Evolutionary conservation across 2,329 filamentous ascomycete species (phyloP).

Genomic region (Ceratocystis harringtonii): DNA sequence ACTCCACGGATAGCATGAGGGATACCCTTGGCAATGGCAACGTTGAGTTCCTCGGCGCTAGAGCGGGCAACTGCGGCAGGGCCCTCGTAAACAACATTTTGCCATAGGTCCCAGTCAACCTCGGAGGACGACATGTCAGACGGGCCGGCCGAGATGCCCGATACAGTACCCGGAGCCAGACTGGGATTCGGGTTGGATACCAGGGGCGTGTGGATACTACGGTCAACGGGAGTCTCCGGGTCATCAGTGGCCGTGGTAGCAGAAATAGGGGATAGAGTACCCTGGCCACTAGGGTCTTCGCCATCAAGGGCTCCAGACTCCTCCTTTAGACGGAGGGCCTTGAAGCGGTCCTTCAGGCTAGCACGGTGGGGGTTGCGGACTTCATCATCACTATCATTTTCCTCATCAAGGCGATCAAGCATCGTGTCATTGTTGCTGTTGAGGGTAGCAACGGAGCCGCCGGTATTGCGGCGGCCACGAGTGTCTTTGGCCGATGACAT

Average conservation of each 20-base stretch:
- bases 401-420: slow-evolving; percentile 62
- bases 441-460: slow-evolving; percentile 63
- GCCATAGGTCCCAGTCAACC: slow-evolving; percentile 99
- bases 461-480: slow-evolving; percentile 51
- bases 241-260: slow-evolving; percentile 18
- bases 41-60: slow-evolving; percentile 77
- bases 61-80: slow-evolving; percentile 75
- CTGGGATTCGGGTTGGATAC: slow-evolving; percentile 51
- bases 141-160: slow-evolving; percentile 63
- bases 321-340: slow-evolving; percentile 58
- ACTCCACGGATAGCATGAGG: slow-evolving; percentile 93
- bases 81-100: slow-evolving; percentile 87
- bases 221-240: slow-evolving; percentile 18
- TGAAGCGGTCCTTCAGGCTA: slow-evolving; percentile 65
- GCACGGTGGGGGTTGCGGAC: slow-evolving; percentile 30
- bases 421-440: slow-evolving; percentile 71
- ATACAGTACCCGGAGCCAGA: slow-evolving; percentile 71
- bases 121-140: slow-evolving; percentile 54
- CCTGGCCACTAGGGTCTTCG: slow-evolving; percentile 40
- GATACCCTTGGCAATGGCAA: slow-evolving; percentile 83
- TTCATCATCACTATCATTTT: slow-evolving; percentile 31
- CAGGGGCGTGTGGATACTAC: slow-evolving; percentile 29
- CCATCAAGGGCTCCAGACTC: slow-evolving; percentile 44
- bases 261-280: slow-evolving; percentile 20
- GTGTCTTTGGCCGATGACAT: slow-evolving; percentile 41